Evolutionary conservation across 164 flowering plant species (phyloP).

Genomic region (Stephania yunnanensis): DNA sequence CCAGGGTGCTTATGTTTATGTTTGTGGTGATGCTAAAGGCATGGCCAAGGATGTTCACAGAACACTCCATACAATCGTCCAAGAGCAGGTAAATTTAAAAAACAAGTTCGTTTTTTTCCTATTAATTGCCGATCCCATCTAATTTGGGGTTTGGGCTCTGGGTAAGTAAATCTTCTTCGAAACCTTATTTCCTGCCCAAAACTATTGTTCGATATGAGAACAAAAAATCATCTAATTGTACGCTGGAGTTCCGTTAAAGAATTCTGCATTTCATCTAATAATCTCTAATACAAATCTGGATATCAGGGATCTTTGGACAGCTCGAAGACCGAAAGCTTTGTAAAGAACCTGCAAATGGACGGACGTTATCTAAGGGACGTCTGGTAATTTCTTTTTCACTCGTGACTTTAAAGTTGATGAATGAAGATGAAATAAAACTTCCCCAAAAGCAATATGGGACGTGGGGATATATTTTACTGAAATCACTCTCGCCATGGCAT

Average conservation of each 20-base stretch:
- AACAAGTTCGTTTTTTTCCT: too few relatives aligned
- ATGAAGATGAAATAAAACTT: not conserved
- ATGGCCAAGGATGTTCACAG: slow-evolving; percentile 96
- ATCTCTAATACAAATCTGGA: slow-evolving; percentile 4
- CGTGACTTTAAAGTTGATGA: not conserved
- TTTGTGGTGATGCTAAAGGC: slow-evolving; percentile 99
- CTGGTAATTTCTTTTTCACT: slow-evolving; percentile 45
- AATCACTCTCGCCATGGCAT: not conserved
- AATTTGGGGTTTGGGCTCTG: too few relatives aligned
- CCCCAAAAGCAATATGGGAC: not conserved
- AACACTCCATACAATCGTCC: slow-evolving; percentile 82
- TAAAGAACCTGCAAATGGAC: slow-evolving; percentile 82
- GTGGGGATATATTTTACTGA: not conserved
- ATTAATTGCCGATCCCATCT: too few relatives aligned
- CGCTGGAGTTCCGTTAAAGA: too few relatives aligned
- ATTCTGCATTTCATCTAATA: too few relatives aligned
- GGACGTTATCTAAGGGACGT: slow-evolving; percentile 95
- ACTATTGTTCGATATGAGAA: not conserved
- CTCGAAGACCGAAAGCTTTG: slow-evolving; percentile 75
- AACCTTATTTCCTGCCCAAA: not conserved
- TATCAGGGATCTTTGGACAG: slow-evolving; percentile 79
- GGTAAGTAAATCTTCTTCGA: not conserved
- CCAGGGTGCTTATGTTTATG: slow-evolving; percentile 78
- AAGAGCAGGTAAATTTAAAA: slow-evolving; percentile 68
- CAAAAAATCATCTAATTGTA: too few relatives aligned